Conservation (phyloP, 768 basidiomycete species). For the Lactifluus pinguis region DNA sequence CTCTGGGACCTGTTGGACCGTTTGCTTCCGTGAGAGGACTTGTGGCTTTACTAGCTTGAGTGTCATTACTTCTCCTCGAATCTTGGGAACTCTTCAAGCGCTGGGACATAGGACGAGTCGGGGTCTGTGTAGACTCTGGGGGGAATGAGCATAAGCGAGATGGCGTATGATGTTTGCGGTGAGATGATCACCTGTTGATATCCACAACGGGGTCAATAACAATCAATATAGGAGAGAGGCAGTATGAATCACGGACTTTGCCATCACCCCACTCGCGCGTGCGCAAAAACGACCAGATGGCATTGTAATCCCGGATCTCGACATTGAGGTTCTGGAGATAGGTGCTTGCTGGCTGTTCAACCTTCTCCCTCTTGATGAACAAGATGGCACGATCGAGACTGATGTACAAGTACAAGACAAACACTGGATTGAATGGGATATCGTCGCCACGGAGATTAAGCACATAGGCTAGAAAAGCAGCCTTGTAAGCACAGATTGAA, state of each 20-base stretch:
- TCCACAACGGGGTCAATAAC: not conserved
- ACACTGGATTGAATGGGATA: slow-evolving; percentile 87
- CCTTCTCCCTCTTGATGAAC: slow-evolving; percentile 66
- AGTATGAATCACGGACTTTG: slow-evolving; percentile 36
- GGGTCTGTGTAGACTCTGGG: not conserved
- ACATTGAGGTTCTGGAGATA: slow-evolving; percentile 54
- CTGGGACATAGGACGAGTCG: slow-evolving; percentile 15
- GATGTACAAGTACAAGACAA: slow-evolving; percentile 80
- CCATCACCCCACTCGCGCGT: slow-evolving; percentile 71
- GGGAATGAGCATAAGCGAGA: slow-evolving; percentile 41
- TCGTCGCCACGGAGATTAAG: slow-evolving; percentile 87
- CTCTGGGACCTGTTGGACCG: slow-evolving; percentile 12
- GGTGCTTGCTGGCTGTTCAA: slow-evolving; percentile 44
- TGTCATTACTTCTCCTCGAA: slow-evolving; percentile 9
- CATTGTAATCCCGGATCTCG: slow-evolving; percentile 57
- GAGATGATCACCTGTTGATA: slow-evolving; percentile 49
- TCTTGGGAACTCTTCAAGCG: slow-evolving; percentile 14
- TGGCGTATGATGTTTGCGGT: slow-evolving; percentile 71
- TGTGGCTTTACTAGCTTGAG: slow-evolving; percentile 7
- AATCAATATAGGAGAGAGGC: not conserved
- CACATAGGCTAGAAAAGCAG: slow-evolving; percentile 56
- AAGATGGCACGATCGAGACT: slow-evolving; percentile 51
- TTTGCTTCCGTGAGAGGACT: slow-evolving; percentile 13
- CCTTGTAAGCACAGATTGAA: slow-evolving; percentile 6
- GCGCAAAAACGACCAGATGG: slow-evolving; percentile 72